phyloP scores from a whole-genome alignment of 495 filamentous ascomycete species.

The Podospora anserina region DNA sequence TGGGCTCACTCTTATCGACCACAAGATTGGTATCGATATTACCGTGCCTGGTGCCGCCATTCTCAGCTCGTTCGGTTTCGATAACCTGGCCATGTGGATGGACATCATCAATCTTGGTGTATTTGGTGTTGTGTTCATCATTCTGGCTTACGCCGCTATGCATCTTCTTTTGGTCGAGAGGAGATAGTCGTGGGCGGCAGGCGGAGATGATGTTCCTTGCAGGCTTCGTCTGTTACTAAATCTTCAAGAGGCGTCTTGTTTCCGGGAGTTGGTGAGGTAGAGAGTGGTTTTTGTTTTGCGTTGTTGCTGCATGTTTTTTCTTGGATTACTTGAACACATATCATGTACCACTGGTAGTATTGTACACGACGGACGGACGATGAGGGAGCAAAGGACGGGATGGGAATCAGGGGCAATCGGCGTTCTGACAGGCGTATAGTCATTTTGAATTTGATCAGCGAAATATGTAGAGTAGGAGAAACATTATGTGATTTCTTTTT shows the following conservation, averaged over 20 bases:
- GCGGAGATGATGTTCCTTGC: not conserved
- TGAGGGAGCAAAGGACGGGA: not conserved
- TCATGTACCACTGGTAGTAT: not conserved
- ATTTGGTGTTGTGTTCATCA: conserved; percentile 77
- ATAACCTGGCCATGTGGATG: conserved; percentile 76
- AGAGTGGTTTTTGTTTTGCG: not conserved
- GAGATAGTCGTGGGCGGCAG: conserved; percentile 47
- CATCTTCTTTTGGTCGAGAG: conserved; percentile 91
- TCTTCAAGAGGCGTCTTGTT: not conserved
- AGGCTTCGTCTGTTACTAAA: not conserved
- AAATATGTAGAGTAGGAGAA: not conserved
- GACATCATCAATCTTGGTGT: conserved; percentile 80
- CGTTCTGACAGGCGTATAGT: not conserved
- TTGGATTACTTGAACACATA: conserved; percentile 7
- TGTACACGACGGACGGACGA: not conserved
- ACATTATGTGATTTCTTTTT: conserved; percentile 15
- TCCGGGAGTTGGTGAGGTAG: not conserved
- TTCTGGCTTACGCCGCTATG: conserved; percentile 90
- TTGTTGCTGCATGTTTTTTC: conserved; percentile 14
- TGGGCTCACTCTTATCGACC: conserved; percentile 83
- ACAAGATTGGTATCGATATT: conserved; percentile 93
- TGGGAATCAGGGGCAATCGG: not conserved
- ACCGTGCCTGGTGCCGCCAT: conserved; percentile 94
- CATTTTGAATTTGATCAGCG: not conserved
- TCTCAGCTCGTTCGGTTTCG: conserved; percentile 87